Conservation (phyloP, 257 asterid genomes). For the Avicennia marina region DNA sequence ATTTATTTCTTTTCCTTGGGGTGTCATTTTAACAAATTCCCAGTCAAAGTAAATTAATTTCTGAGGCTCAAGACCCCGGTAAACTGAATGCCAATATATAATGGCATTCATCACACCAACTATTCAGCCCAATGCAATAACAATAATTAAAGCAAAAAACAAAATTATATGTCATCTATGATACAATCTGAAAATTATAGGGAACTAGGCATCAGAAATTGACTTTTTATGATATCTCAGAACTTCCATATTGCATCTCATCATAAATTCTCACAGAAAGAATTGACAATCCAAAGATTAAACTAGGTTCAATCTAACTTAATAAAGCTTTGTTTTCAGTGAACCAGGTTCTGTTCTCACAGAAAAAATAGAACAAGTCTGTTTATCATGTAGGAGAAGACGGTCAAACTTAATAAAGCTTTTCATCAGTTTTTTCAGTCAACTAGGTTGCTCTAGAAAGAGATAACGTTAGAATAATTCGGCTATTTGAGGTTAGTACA, state of each 20-base stretch:
- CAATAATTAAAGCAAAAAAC: background rate
- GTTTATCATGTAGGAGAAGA: background rate
- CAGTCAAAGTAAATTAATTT: background rate
- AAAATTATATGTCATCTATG: background rate
- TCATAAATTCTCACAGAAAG: background rate
- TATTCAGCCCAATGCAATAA: background rate
- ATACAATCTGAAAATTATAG: background rate
- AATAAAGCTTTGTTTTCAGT: too few relatives aligned
- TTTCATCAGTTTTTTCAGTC: conserved; percentile 1
- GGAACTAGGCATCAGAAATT: background rate
- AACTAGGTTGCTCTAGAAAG: background rate
- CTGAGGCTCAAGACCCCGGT: background rate
- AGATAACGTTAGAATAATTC: too few relatives aligned
- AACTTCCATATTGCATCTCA: background rate
- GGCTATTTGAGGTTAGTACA: too few relatives aligned
- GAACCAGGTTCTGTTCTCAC: too few relatives aligned
- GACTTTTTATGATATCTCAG: background rate
- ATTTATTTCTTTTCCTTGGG: too few relatives aligned
- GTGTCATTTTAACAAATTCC: background rate
- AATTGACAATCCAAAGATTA: too few relatives aligned
- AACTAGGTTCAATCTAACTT: too few relatives aligned
- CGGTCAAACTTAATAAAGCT: background rate
- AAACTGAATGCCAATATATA: background rate
- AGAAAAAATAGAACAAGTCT: too few relatives aligned
- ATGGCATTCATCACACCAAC: background rate